Conservation (phyloP, 306 rosid genomes). For the Vigna nakashimae region DNA sequence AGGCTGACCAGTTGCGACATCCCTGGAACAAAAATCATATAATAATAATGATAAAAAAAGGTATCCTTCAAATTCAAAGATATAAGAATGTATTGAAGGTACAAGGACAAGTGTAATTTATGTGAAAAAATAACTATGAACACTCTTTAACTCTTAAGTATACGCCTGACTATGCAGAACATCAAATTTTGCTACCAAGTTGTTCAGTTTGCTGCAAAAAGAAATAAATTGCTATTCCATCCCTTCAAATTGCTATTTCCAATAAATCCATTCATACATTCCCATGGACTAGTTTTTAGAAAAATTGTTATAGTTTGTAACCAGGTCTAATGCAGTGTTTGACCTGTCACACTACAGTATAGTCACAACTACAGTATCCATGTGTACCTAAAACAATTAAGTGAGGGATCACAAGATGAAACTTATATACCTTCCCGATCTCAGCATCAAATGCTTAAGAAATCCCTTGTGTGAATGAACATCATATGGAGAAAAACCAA, state of each 20-base stretch:
- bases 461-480: slow-evolving; percentile 83
- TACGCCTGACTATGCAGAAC: not conserved
- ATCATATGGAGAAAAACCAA: slow-evolving; percentile 83
- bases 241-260: not conserved
- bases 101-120: not conserved
- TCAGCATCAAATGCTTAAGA: slow-evolving; percentile 92
- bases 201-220: not conserved
- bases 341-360: slow-evolving; percentile 6
- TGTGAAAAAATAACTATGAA: slow-evolving; percentile 2
- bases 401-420: slow-evolving; percentile 18
- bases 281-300: not conserved
- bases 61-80: slow-evolving; percentile 36
- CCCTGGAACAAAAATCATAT: slow-evolving; percentile 55
- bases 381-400: not conserved
- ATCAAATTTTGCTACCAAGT: slow-evolving; percentile 12
- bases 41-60: slow-evolving; percentile 30
- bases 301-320: not conserved
- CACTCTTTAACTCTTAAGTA: slow-evolving; percentile 7
- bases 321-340: not conserved
- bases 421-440: slow-evolving; percentile 84
- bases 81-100: slow-evolving; percentile 20
- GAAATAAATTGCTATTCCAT: slow-evolving; percentile 15
- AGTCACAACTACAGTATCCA: slow-evolving; percentile 30
- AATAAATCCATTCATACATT: not conserved
- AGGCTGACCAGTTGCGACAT: slow-evolving; percentile 69